Percentiles rank a stretch among this genome's conserved stretches.
These are phyloP conservation scores for Didymella pinodella DNA, from an alignment of 2,329 filamentous ascomycete genomes.

Conservation along the genomic window DNA sequence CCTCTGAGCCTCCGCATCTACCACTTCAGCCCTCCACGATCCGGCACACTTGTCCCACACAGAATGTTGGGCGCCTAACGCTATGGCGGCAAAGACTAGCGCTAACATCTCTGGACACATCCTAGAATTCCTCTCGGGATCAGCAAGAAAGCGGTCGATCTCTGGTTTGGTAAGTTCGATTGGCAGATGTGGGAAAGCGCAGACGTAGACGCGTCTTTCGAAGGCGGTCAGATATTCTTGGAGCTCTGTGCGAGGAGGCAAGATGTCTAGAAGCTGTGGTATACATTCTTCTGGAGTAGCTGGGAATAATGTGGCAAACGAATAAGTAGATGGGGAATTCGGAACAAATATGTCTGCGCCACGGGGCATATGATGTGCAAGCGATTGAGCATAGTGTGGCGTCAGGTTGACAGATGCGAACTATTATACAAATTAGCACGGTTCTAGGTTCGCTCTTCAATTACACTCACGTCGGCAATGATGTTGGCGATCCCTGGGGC, in stretches of 20 bases:
- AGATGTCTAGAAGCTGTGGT: constrained; percentile 47
- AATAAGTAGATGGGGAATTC: constrained; percentile 50
- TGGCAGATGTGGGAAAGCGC: constrained; percentile 57
- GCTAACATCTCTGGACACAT: constrained; percentile 58
- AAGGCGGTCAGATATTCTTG: constrained; percentile 53
- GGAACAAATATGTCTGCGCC: constrained; percentile 54
- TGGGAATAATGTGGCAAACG: constrained; percentile 57
- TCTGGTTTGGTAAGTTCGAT: constrained; percentile 55
- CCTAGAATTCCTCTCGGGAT: constrained; percentile 54
- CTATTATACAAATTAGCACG: constrained; percentile 41
- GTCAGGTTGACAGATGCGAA: constrained; percentile 55
- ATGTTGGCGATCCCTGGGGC: constrained; percentile 59
- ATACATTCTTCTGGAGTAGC: constrained; percentile 46
- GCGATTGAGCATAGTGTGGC: constrained; percentile 44
- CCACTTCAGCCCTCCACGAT: constrained; percentile 49
- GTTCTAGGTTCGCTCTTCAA: too few species aligned
- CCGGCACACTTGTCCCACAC: constrained; percentile 54
- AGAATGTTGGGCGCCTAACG: constrained; percentile 57
- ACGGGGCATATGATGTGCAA: constrained; percentile 55
- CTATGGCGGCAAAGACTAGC: constrained; percentile 58
- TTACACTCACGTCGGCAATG: constrained; percentile 53
- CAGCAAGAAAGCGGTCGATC: constrained; percentile 55
- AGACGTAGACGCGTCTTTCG: constrained; percentile 53
- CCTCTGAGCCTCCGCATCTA: constrained; percentile 47
- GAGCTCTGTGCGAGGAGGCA: constrained; percentile 53